Evolutionary conservation across 2,329 filamentous ascomycete species (phyloP), one percentile per base, ranked within the genome.

Genomic region (Aureobasidium leucospermi): DNA sequence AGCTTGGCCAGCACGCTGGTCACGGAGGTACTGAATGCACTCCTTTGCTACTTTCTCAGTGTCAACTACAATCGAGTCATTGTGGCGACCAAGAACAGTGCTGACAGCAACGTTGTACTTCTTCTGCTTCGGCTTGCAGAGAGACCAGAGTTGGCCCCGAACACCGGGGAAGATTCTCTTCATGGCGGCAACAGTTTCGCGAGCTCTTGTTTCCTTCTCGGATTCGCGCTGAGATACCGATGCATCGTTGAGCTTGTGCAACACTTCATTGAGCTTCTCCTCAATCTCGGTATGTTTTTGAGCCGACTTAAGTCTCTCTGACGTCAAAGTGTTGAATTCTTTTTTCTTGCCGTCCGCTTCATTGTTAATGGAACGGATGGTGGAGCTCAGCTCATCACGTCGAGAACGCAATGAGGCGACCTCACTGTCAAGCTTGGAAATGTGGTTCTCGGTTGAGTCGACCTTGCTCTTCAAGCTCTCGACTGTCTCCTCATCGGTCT

Each of bases 91-190:
- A 4, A 99, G 83, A 6, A 96, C 91, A 23, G 90, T 95, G 67
- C 90, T 90, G 63, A 99, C 89, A 47, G 94, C 94, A 65, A 94
- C 90, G 64, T 94, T 89, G 68, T 87, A 99, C 72, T 96, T 97
- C 75, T 96, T 96, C 76, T 96, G 90, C 74, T 96, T 97, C 1
- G 94, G 93, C 65, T 90, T 92, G 76, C 94, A 96, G 43, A 99
- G 82, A 65, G 96, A 90, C 63, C 90, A 90, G 47, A 97, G 84
- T 47, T 93, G 86, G 19, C 94, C 94, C 65, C 89, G 89, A 46
- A 99, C 93, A 48, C 93, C 93, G 1, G 91, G 90, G 67, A 91
- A 96, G 63, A 96, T 88, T 56, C 91, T 87, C 73, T 96, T 96
- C 67, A 99, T 79, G 34, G 89, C 86, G 10, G 86, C 85, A 36